Conservation (phyloP, 176 grass and related monocot species). For the Bothriochloa decipiens region DNA sequence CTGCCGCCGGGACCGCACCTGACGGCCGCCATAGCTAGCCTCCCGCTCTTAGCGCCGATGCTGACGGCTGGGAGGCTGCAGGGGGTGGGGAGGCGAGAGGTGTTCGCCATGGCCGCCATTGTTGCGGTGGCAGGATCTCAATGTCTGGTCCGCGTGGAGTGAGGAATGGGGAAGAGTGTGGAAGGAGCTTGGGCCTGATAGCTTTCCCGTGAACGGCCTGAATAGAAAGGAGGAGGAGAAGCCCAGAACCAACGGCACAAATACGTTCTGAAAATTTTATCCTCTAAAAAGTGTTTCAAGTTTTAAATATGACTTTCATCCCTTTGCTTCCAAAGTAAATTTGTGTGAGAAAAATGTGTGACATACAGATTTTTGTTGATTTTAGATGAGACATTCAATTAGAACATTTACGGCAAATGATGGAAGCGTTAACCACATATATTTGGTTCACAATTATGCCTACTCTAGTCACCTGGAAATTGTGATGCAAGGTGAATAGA, state of each 20-base stretch:
- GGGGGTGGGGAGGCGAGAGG: constrained; percentile 7
- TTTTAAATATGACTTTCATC: not conserved
- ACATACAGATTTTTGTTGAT: no score
- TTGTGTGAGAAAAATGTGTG: not conserved
- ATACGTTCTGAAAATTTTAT: not conserved
- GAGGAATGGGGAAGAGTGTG: not conserved
- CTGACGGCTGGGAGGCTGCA: constrained; percentile 3
- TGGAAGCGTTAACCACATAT: no score
- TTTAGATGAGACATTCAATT: no score
- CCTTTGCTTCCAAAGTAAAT: not conserved
- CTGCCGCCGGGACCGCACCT: not conserved
- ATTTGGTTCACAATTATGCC: no score
- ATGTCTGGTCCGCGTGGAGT: not conserved
- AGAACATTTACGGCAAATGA: no score
- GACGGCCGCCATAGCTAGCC: constrained; percentile 3
- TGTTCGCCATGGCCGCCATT: constrained; percentile 43
- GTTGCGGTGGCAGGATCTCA: not conserved
- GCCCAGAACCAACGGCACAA: not conserved
- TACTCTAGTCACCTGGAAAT: no score
- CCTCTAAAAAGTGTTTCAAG: not conserved
- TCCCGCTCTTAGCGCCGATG: not conserved
- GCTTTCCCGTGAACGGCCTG: not conserved
- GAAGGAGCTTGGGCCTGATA: not conserved
- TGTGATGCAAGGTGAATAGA: no score
- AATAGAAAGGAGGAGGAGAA: not conserved